A percentile compares a stretch with the other conserved stretches of the same genome.
Evolutionary conservation across 1,139 yeast genomes (phyloP).

Genomic region (Barnettozyma hawaiiensis): DNA sequence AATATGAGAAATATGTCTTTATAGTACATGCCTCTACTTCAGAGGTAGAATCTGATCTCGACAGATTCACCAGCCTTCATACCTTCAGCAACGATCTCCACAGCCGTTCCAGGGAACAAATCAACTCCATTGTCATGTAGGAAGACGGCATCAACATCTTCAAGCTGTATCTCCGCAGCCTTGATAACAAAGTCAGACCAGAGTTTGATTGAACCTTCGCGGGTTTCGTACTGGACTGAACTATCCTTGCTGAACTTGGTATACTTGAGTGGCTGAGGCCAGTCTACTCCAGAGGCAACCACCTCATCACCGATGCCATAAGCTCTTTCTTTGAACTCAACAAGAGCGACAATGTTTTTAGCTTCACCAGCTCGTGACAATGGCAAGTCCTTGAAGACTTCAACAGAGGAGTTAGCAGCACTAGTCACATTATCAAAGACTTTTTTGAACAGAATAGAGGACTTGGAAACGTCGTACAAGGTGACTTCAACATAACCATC

Average conservation of each 20-base stretch:
- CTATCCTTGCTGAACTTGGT: slow-evolving; percentile 28
- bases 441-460: neutral
- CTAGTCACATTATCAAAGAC: neutral
- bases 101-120: slow-evolving; percentile 12
- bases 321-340: slow-evolving; percentile 10
- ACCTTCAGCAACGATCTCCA: slow-evolving; percentile 2
- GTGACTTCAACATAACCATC: neutral
- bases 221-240: slow-evolving; percentile 1
- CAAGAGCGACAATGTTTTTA: slow-evolving; percentile 14
- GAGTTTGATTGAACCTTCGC: slow-evolving; percentile 3
- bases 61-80: slow-evolving; percentile 3
- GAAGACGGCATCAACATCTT: slow-evolving; percentile 3
- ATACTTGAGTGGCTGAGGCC: slow-evolving; percentile 52
- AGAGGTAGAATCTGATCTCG: neutral
- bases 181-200: slow-evolving; percentile 8
- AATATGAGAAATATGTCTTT: no score
- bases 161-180: slow-evolving; percentile 12
- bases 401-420: neutral
- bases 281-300: slow-evolving; percentile 39
- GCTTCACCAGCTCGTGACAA: slow-evolving; percentile 6
- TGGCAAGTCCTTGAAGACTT: slow-evolving; percentile 7
- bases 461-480: neutral
- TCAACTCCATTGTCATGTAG: slow-evolving; percentile 19
- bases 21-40: no score
- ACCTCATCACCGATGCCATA: slow-evolving; percentile 9